phyloP scores from a whole-genome alignment of 1,284 basidiomycete species.

The Irpex sp. region DNA sequence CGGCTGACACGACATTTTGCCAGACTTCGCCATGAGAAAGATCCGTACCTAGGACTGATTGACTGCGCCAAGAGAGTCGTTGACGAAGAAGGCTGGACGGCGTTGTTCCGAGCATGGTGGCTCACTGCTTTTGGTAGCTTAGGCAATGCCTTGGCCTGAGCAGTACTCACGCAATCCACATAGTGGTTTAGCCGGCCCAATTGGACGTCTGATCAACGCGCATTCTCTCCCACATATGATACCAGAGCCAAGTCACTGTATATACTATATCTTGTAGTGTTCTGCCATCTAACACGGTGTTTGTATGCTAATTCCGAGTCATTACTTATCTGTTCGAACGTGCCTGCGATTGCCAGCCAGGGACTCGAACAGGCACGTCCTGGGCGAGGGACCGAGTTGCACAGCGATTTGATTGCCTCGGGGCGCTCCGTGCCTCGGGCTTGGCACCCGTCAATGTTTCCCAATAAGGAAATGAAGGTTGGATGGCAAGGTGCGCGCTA shows the following conservation, averaged over 20 bases:
- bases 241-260: background rate
- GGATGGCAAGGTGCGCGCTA: background rate
- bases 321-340: background rate
- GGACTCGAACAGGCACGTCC: background rate
- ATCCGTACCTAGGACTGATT: slow-evolving; percentile 79
- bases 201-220: background rate
- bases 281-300: background rate
- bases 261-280: background rate
- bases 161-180: background rate
- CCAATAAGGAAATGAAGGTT: background rate
- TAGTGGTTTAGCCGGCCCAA: background rate
- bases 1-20: background rate
- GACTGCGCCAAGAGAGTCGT: slow-evolving; percentile 79
- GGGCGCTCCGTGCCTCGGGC: background rate
- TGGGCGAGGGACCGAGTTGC: background rate
- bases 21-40: slow-evolving; percentile 76
- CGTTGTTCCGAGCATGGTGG: slow-evolving; percentile 88
- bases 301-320: background rate
- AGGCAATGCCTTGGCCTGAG: slow-evolving; percentile 44
- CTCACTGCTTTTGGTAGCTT: slow-evolving; percentile 70
- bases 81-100: slow-evolving; percentile 78
- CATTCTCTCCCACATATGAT: background rate
- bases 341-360: background rate
- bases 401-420: background rate
- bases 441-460: background rate